Percentiles rank a stretch among this genome's conserved stretches.
Conservation (phyloP, 2,329 filamentous ascomycete genomes). For the Lasiodiplodia hormozganensis region DNA sequence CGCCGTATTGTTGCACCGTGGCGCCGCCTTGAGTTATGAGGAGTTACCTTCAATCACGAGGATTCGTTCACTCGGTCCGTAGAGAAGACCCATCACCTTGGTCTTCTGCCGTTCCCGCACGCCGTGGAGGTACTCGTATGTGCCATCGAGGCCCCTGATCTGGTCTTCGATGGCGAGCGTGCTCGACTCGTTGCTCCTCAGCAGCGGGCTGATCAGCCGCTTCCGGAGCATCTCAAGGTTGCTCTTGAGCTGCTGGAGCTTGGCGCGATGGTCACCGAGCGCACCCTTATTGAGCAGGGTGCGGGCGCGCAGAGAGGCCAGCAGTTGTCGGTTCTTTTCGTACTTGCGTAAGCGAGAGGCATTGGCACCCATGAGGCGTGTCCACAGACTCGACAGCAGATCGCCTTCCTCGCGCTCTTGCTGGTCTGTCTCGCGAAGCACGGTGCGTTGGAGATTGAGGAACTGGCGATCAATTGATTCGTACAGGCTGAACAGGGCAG, state of each 20-base stretch:
- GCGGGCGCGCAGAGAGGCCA: constrained; percentile 78
- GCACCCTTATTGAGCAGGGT: constrained; percentile 88
- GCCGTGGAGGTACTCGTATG: constrained; percentile 76
- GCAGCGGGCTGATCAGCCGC: constrained; percentile 84
- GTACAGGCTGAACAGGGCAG: constrained; percentile 86
- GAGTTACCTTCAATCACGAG: constrained; percentile 29
- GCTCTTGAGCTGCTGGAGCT: constrained; percentile 81
- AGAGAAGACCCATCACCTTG: constrained; percentile 74
- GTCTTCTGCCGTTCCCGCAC: constrained; percentile 82
- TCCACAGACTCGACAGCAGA: constrained; percentile 84
- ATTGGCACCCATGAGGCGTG: constrained; percentile 79
- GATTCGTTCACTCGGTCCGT: constrained; percentile 28
- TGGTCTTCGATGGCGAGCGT: constrained; percentile 83
- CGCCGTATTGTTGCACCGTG: constrained; percentile 21
- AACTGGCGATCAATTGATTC: constrained; percentile 91
- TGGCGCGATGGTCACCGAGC: constrained; percentile 84
- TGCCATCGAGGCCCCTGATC: constrained; percentile 80
- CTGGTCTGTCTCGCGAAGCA: constrained; percentile 80
- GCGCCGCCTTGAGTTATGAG: constrained; percentile 23
- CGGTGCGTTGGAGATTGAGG: constrained; percentile 82
- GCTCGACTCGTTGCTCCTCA: constrained; percentile 71
- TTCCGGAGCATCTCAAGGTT: constrained; percentile 84
- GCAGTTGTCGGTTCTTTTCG: constrained; percentile 83
- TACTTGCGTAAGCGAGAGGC: constrained; percentile 82
- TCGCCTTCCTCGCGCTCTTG: constrained; percentile 84